Base-by-base conservation (phyloP, 352 stramenopile species). In the Peronospora belbahrii region DNA sequence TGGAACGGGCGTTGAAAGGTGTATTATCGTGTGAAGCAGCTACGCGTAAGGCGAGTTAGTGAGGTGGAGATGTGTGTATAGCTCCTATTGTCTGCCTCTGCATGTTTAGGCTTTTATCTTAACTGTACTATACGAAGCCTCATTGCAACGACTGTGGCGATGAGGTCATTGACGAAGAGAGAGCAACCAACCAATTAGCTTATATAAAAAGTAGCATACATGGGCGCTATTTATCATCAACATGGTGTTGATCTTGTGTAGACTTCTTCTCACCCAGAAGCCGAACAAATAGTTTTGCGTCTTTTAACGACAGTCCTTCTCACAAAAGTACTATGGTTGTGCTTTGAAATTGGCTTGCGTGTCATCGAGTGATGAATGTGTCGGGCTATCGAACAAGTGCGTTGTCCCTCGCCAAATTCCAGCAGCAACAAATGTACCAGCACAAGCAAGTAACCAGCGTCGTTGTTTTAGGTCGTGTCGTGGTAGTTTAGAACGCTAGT, bases 381-480 rank as follows among this genome's bases (percentile, higher is more conserved):
- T 32, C 10, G 39, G 18, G 27, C 7, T 59, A 22, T 53, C 56
- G 36, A 85, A 79, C 27, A 67, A 27, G 20, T 67, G 51, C 15
- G 63, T 75, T 6, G 61, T 83, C 7, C 72, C 74, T 47, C 74
- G 65, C 67, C 65, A 79, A 23, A 75, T 40, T 18, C 69, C 74
- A 0, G 67, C 67, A 22, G 48, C 53, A 0, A 66, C 67, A 47
- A 84, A 84, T 8, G 59, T 54, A 8, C 70, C 65, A 2, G 60
- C 70, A 35, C 71, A 86, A 6, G 49, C 52, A 10, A 84, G 52
- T 43, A 86, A 50, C 74, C 74, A 86, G 2, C 67, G 71, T 1
- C 72, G 71, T 46, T 86, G 67, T 46, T 59, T 59, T 1, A 72
- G 22, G 27, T 86, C 63, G 6, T 57, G 57, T 0, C 35, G 47